Evolutionary conservation across 2,329 filamentous ascomycete genomes (phyloP), one percentile per base, ranked within the genome.

Genomic region (Fusarium guadeloupense): DNA sequence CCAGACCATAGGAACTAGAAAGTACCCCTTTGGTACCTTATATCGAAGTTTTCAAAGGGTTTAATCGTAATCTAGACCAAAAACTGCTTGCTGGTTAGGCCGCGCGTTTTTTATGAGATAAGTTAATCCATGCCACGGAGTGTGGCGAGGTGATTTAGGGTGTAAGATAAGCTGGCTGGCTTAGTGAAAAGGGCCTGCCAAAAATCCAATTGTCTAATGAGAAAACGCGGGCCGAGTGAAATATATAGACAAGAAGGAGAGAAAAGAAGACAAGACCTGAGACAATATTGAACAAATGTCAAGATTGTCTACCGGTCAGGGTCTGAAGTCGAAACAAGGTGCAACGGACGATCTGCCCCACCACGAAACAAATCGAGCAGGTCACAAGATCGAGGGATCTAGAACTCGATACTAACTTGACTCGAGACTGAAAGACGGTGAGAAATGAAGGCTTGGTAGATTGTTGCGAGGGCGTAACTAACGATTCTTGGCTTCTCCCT

Each of bases 281-380:
- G 41, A 42, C 30, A 28, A 53, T 39, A 40, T 17, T 42, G 34
- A 46, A 34, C 44, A 40, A 47, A 51, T 34, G 21, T 37, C 37
- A 42, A 64, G 26, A 25, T 59, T 59, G 42, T 62, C 45, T 62
- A 48, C 60, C 39, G 30, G 60, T 57, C 55, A 64, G 46, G n/a
- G 37, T 46, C 23, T 39, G 20, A 35, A 46, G 45, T 57, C 57
- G 20, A 64, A 43, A 58, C 57, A 50, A 46, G 55, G 47, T 64
- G 61, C 31, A 61, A 62, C 61, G 30, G 51, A 49, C 44, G 52
- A 64, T 45, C 57, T 59, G 61, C 62, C 62, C 62, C 62, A 64
- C 62, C 48, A 50, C 47, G 52, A 58, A 59, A 59, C 54, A 8
- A 65, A 65, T 54, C 19, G 19, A 64, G 61, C 43, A 64, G 61